These are phyloP conservation scores for Plasmodium reichenowi DNA, from an alignment of 169 alveolate genomes.

Conservation along the genomic window DNA sequence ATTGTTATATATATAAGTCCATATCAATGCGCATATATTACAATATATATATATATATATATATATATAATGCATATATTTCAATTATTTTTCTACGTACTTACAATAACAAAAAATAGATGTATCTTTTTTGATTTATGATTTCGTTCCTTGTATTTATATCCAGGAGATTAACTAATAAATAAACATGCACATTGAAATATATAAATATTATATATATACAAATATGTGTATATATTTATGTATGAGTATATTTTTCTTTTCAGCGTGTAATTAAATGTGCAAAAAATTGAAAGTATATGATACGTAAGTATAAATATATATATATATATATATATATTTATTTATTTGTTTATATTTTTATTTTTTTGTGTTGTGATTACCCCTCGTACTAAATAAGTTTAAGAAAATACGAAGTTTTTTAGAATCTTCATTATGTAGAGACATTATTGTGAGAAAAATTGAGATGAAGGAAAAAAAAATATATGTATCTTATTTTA, in stretches of 20 bases:
- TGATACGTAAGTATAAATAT: too few species aligned
- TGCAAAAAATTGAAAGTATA: too few species aligned
- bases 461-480: too few species aligned
- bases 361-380: not conserved
- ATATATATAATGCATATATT: not conserved
- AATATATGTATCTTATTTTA: too few species aligned
- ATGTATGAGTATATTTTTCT: not conserved
- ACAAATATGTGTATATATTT: not conserved
- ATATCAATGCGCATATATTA: not conserved
- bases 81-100: not conserved
- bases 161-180: slow-evolving; percentile 36
- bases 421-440: slow-evolving; percentile 15
- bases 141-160: slow-evolving; percentile 46
- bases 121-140: slow-evolving; percentile 31
- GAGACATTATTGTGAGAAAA: not conserved
- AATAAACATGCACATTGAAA: not conserved
- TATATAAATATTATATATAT: not conserved
- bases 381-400: slow-evolving; percentile 45
- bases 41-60: not conserved
- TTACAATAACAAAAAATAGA: slow-evolving; percentile 28
- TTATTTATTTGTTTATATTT: not conserved
- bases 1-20: not conserved
- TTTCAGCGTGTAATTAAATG: too few species aligned
- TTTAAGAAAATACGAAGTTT: slow-evolving; percentile 21
- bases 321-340: not conserved